Base-by-base conservation (phyloP, 1,139 yeast genomes). In the Yamadazyma jaroonii region DNA sequence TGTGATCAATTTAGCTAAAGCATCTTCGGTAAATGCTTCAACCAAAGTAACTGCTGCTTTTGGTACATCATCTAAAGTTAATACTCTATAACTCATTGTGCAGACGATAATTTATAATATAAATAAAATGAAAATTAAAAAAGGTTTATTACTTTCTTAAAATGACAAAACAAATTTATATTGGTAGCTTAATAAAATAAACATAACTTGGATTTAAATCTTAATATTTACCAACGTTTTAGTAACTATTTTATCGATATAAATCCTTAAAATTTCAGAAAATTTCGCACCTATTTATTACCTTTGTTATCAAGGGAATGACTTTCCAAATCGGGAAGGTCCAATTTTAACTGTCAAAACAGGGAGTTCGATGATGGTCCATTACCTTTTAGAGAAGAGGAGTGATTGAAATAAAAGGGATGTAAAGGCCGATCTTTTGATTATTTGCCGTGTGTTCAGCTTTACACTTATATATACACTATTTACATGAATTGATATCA, bases 11-110 rank as follows among this genome's bases (percentile, higher is more conserved):
- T 61, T 56, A 33, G 82, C 77, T 39, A 80, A 74, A 4, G 72
- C 59, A 50, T 81, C 86, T 27, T 62, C 58, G 29, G 62, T 62
- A 49, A 81, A 81, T 6, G 84, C 66, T 36, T 67, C 66, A 31
- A 68, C 64, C 38, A 81, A 63, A 21, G 82, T 75, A 22, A 50
- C 47, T 3, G 82, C 82, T 3, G 84, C 86, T 53, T 74, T 74
- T 36, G 64, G 61, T 38, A 66, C 69, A 50, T 80, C 86, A 20
- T 53, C 57, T 32, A 56, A 47, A 25, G 61, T 59, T 39, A 79
- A 57, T 30, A 52, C 42, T 43, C 57, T 57, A 38, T 67, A 47
- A 27, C 31, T 28, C 36, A 33, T 33, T 6, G 3, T 32, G 14
- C 11, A 20, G 21, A n/a, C n/a, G n/a, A 20, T 15, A 22, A 29